Evolutionary conservation across 1,284 basidiomycete genomes (phyloP).

Genomic region (Fomitopsis pinicola): DNA sequence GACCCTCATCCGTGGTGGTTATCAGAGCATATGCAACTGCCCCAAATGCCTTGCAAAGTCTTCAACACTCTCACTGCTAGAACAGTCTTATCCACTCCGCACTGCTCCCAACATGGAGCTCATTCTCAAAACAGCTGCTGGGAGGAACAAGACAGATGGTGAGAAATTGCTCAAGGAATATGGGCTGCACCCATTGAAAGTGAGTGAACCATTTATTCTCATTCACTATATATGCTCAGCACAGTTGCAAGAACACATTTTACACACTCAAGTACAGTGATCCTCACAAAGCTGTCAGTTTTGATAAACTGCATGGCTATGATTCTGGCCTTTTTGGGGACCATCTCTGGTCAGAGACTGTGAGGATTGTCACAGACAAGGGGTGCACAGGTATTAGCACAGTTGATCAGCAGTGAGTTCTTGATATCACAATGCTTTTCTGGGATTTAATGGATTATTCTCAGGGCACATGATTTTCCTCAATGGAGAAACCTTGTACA

Average conservation of each 20-base stretch:
- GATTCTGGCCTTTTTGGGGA: not conserved
- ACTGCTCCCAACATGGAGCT: not conserved
- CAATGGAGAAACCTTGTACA: not conserved
- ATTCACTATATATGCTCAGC: not conserved
- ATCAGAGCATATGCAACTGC: not conserved
- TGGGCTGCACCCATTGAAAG: not conserved
- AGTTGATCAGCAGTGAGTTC: constrained; percentile 1
- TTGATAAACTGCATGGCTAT: not conserved
- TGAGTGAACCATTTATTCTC: not conserved
- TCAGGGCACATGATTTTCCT: not conserved
- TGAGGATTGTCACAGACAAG: not conserved
- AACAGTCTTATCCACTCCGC: not conserved
- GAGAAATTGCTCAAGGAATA: not conserved
- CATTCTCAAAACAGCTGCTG: not conserved
- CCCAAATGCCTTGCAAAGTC: too few relatives aligned
- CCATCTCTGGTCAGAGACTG: not conserved
- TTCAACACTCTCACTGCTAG: not conserved
- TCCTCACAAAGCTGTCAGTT: not conserved
- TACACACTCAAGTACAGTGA: not conserved
- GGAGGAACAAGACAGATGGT: not conserved
- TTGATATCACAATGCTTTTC: too few relatives aligned
- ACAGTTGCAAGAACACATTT: not conserved
- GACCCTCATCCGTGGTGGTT: constrained; percentile 8
- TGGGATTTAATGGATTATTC: not conserved
- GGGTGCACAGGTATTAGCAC: not conserved